These are phyloP conservation scores for Cladosporium sp. DNA, from an alignment of 2,329 filamentous ascomycete species.

Conservation along the genomic window DNA sequence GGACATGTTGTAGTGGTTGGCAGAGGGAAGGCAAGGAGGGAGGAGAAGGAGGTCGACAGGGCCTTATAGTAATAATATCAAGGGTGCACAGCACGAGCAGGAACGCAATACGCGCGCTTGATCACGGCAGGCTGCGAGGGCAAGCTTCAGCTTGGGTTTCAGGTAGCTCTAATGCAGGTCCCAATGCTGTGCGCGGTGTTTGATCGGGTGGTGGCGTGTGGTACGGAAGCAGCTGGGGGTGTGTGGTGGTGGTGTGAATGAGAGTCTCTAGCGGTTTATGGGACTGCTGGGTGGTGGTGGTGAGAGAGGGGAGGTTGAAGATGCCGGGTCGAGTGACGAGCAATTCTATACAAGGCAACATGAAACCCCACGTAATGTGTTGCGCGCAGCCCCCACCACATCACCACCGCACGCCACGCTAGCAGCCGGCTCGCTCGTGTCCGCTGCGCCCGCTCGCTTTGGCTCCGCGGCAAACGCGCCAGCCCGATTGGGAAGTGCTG, in stretches of 20 bases:
- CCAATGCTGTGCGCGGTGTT: slow-evolving; percentile 9
- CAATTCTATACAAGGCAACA: not conserved
- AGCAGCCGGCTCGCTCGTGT: not conserved
- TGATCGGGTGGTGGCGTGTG: not conserved
- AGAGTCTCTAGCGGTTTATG: not conserved
- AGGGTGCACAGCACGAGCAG: not conserved
- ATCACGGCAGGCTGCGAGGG: slow-evolving; percentile 4
- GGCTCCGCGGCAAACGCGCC: not conserved
- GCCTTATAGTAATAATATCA: not conserved
- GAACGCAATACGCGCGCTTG: slow-evolving; percentile 4
- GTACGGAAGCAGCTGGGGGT: not conserved
- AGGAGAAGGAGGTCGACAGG: not conserved
- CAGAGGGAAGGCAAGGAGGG: not conserved
- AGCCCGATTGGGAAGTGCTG: not conserved
- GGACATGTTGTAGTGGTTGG: slow-evolving; percentile 2
- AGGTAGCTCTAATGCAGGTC: slow-evolving; percentile 12
- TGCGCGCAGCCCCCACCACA: not conserved
- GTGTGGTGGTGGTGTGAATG: not conserved
- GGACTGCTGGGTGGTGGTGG: not conserved
- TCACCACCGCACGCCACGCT: not conserved
- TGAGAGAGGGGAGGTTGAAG: not conserved
- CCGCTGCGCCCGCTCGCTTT: not conserved
- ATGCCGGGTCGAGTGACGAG: not conserved
- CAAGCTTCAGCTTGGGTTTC: not conserved
- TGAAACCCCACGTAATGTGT: not conserved